These are phyloP conservation scores for Penicillium angulare DNA, from an alignment of 495 filamentous ascomycete genomes.

Conservation along the genomic window DNA sequence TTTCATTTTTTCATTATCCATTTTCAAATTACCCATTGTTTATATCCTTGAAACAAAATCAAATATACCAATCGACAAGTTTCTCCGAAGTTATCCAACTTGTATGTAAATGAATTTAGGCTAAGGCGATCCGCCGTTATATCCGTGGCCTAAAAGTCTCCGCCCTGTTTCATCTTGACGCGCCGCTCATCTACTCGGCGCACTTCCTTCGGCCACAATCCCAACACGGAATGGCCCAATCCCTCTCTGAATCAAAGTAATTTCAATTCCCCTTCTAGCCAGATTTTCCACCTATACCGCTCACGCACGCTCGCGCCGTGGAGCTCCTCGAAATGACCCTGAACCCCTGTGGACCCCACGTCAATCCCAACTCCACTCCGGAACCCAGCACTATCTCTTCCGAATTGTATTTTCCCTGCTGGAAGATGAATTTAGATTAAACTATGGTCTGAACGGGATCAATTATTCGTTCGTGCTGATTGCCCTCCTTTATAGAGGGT, in stretches of 20 bases:
- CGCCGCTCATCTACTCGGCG: conserved; percentile 15
- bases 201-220: conserved; percentile 12
- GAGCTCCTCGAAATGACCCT: conserved; percentile 6
- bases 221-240: conserved; percentile 10
- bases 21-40: background rate
- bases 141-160: background rate
- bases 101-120: background rate
- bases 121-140: background rate
- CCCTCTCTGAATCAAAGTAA: conserved; percentile 19
- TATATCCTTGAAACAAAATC: too few species aligned
- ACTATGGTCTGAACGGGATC: conserved; percentile 1
- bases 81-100: too few species aligned
- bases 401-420: background rate
- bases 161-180: conserved; percentile 25
- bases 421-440: conserved; percentile 8
- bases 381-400: background rate
- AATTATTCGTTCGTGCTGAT: conserved; percentile 12
- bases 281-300: conserved; percentile 12
- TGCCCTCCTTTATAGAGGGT: background rate
- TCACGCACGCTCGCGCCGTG: background rate
- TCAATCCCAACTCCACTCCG: conserved; percentile 6
- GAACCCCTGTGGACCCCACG: conserved; percentile 7
- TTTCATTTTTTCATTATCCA: background rate
- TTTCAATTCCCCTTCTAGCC: conserved; percentile 5
- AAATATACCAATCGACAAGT: too few species aligned